Evolutionary conservation across 495 filamentous ascomycete genomes (phyloP).

Genomic region (Pseudevernia furfuracea): DNA sequence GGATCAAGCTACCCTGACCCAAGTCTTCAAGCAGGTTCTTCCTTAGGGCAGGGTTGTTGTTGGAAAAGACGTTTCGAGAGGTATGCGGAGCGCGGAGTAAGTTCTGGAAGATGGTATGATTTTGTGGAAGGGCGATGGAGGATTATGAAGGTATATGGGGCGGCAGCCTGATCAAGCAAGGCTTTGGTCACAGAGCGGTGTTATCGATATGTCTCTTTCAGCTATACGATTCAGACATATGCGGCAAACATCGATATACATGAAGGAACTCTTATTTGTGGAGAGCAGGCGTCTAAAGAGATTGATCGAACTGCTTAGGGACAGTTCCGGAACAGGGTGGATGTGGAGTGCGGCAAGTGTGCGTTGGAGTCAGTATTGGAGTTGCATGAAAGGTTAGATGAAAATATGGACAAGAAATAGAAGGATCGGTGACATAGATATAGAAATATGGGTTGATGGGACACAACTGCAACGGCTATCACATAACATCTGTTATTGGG

Average conservation of each 20-base stretch:
- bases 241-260: too few species aligned
- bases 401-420: conserved; percentile 11
- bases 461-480: not conserved
- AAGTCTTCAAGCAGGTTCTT: not conserved
- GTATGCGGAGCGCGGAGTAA: not conserved
- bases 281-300: not conserved
- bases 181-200: conserved; percentile 6
- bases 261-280: not conserved
- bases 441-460: not conserved
- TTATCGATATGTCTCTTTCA: not conserved
- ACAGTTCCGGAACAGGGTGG: not conserved
- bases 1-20: not conserved
- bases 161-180: conserved; percentile 11
- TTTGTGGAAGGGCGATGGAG: not conserved
- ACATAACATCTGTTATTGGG: not conserved
- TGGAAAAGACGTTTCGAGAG: not conserved
- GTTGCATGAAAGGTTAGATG: not conserved
- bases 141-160: conserved; percentile 2
- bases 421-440: not conserved
- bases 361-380: not conserved
- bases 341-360: not conserved
- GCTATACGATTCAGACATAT: not conserved
- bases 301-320: too few species aligned
- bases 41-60: not conserved
- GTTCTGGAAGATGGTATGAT: not conserved